Evolutionary conservation across 2,329 filamentous ascomycete species (phyloP), one percentile per base, ranked within the genome.

Genomic region (Verticillium longisporum): DNA sequence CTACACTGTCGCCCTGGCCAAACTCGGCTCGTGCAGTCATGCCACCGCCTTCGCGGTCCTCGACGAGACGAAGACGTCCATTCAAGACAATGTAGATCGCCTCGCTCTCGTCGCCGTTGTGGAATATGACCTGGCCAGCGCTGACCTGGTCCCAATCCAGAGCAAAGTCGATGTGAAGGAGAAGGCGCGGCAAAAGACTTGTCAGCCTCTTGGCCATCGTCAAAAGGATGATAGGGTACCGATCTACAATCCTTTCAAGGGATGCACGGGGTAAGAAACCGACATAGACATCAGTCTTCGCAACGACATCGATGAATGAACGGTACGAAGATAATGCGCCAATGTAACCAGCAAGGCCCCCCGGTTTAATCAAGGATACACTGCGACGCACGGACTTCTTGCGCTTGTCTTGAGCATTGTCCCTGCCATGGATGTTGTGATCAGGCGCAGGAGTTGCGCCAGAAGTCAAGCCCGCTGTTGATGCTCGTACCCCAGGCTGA

Each of bases 61-160:
- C 84, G 0, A 99, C 90, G 0, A 94, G 84, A 60, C 96, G 85
- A 18, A 99, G 76, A 15, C 95, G 90, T 10, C 95, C 95, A 67
- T 99, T 99, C 15, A 99, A 83, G 1, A 99, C 95, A 63, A 99
- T 93, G 69, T 98, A 99, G 50, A 99, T 99, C 1, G 96, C 94
- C 73, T 99, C 95, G 69, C 95, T 99, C 66, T 98, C 95, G 66
- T 99, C 93, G 2, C 88, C 88, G 73, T 96, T 90, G 66, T 96
- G 91, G 72, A 96, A 97, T 38, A 99, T 90, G 10, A 97, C 90
- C 71, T 99, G 92, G 0, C 95, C 93, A 3, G 95, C 92, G 74
- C 92, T 92, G 63, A 99, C 92, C 71, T 99, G 96, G 3, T 97
- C 88, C 95, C 96, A 99, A 77, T 99, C 96, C 18, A 99, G 81